These are phyloP conservation scores for Abrus pulchellus DNA, from an alignment of 306 rosid species.

Conservation along the genomic window DNA sequence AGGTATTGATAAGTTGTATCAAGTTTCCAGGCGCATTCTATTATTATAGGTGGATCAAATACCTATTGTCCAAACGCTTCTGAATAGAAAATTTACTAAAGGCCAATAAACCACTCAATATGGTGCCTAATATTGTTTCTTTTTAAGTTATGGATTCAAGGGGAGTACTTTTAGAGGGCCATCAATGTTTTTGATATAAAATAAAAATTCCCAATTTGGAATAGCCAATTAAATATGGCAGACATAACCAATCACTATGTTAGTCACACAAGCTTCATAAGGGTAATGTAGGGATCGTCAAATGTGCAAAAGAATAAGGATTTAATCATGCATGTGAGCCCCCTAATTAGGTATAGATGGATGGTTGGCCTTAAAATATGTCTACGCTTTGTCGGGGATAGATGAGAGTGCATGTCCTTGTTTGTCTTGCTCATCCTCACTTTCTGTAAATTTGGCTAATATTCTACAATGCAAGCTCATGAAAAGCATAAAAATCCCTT, in stretches of 20 bases:
- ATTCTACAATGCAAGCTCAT: conserved; percentile 53
- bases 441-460: conserved; percentile 44
- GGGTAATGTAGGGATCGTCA: conserved; percentile 43
- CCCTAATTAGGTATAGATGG: conserved; percentile 52
- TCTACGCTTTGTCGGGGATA: conserved; percentile 56
- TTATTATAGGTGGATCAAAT: conserved; percentile 14
- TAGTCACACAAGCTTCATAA: conserved; percentile 27
- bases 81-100: conserved; percentile 10
- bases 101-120: conserved; percentile 25
- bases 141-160: not conserved
- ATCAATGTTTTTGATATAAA: not conserved
- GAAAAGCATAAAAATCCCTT: conserved; percentile 48
- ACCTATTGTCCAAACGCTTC: not conserved
- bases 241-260: conserved; percentile 41
- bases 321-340: conserved; percentile 56
- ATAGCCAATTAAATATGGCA: conserved; percentile 46
- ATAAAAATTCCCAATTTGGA: not conserved
- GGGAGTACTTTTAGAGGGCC: conserved; percentile 40
- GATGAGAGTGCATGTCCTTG: conserved; percentile 54
- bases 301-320: conserved; percentile 39
- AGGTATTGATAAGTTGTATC: conserved; percentile 33
- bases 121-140: conserved; percentile 21
- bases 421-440: conserved; percentile 43
- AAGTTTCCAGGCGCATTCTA: conserved; percentile 25
- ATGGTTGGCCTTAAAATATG: conserved; percentile 60